Evolutionary conservation across 1,284 basidiomycete genomes (phyloP).

Genomic region (Leccinum subrobustum): DNA sequence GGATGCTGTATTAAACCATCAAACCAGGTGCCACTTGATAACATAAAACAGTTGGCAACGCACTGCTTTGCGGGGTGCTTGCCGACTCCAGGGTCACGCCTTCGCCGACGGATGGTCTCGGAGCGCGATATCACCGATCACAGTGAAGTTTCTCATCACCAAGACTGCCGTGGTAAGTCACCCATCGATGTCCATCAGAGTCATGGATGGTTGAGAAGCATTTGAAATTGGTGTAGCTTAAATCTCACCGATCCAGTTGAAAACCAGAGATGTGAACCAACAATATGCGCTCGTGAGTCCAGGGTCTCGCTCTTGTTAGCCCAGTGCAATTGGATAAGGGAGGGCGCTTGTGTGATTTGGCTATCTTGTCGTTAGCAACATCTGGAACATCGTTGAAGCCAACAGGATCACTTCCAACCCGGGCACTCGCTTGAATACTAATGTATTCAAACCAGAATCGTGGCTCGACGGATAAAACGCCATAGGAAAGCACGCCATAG

Average conservation of each 20-base stretch:
- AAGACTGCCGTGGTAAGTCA: not conserved
- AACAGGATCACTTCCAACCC: not conserved
- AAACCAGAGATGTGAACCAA: constrained; percentile 28
- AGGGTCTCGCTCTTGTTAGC: not conserved
- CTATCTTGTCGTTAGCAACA: not conserved
- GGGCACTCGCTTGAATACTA: not conserved
- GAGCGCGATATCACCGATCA: not conserved
- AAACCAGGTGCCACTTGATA: not conserved
- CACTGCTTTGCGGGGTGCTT: not conserved
- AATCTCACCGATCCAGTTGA: constrained; percentile 75
- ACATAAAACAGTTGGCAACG: not conserved
- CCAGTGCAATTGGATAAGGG: not conserved
- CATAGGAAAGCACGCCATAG: not conserved
- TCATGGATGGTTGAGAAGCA: constrained; percentile 38
- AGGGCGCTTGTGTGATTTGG: not conserved
- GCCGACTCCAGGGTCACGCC: constrained; percentile 2
- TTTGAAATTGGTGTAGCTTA: constrained; percentile 63
- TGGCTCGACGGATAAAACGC: not conserved
- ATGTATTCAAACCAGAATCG: not conserved
- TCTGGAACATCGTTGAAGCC: not conserved
- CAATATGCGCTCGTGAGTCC: not conserved
- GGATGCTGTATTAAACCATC: not conserved
- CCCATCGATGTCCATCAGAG: not conserved
- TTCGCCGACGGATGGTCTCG: not conserved
- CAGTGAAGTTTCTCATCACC: not conserved